A percentile compares a stretch with the other conserved stretches of the same genome.
Conservation (phyloP, 495 filamentous ascomycete genomes). For the Oleoguttula mirabilis region DNA sequence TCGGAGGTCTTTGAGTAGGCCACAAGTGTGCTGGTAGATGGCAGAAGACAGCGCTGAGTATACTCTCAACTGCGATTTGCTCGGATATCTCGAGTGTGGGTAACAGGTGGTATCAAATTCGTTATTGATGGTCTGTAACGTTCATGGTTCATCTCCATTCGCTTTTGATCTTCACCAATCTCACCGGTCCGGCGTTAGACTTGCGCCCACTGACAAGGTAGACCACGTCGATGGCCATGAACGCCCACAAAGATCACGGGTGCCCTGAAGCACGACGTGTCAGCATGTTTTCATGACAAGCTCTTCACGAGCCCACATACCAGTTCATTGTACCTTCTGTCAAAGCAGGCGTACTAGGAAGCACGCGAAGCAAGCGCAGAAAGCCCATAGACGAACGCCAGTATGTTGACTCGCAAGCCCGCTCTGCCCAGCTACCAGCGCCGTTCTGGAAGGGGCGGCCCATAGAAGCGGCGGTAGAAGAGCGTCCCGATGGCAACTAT, state of each 20-base stretch:
- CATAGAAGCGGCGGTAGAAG: conserved; percentile 3
- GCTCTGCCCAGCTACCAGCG: conserved; percentile 7
- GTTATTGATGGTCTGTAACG: too few relatives aligned
- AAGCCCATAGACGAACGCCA: conserved; percentile 5
- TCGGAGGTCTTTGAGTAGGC: too few relatives aligned
- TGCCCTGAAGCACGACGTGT: background rate
- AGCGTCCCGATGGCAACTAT: conserved; percentile 4
- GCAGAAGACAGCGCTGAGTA: too few relatives aligned
- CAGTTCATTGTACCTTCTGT: conserved; percentile 3
- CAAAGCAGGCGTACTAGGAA: background rate
- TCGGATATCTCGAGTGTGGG: too few relatives aligned
- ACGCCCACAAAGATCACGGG: conserved; percentile 24
- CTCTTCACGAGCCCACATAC: background rate
- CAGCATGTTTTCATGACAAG: background rate
- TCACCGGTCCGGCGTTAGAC: conserved; percentile 51
- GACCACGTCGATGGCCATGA: conserved; percentile 43
- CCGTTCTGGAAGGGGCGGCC: conserved; percentile 1
- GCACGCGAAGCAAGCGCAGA: conserved; percentile 3
- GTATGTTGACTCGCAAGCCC: conserved; percentile 1
- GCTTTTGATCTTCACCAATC: background rate
- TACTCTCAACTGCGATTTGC: too few relatives aligned
- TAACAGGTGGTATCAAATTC: too few relatives aligned
- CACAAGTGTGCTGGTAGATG: too few relatives aligned
- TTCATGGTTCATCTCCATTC: too few relatives aligned
- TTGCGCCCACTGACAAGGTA: conserved; percentile 60